Base-by-base conservation (phyloP, 1,284 basidiomycete genomes). In the Ganoderma boninense region DNA sequence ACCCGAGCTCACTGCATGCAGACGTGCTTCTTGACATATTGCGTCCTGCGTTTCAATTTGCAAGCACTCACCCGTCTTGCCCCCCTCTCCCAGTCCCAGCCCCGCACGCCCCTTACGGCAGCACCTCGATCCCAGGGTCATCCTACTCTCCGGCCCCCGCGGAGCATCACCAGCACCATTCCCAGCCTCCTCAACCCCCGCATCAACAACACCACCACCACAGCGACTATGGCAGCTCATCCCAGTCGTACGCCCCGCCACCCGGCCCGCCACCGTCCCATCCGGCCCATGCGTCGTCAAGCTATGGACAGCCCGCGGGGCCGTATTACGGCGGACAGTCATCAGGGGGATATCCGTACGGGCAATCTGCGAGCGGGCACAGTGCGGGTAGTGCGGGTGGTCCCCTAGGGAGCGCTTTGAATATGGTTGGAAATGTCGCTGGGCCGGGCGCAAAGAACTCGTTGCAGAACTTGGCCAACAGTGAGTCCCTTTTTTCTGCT, bases 391-490 rank as follows among this genome's bases (percentile, higher is more conserved):
- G n/a, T 59, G 60, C 52, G 63, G 63, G 73, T 18, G 72, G 73
- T 4, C 76, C 74, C n/a, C n/a, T 77, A n/a, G 71, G 69, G 35
- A 67, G 66, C 20, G 76, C 76, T 59, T 63, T 70, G 64, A 73
- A 69, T 40, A 16, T 73, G 64, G 72, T 76, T 7, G 72, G 71
- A 59, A 71, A 71, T 52, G 72, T 73, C 16, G 73, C 73, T 4
- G 74, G 74, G 20, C 69, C 62, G 56, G 67, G 71, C 18, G 72
- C 72, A 43, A 70, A 71, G 67, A 68, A 70, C 64, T 72, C 70
- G 65, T 67, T 78, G 61, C 71, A 74, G 71, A 75, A 69, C 59
- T 35, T 79, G 57, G 74, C 76, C 13, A 75, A 73, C 35, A 73
- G 78, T 79, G 62, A 70, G 77, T 74, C 42, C 20, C 18, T 49